These are phyloP conservation scores for Coix lacrymajobi DNA, from an alignment of 176 grass and related monocot genomes.

Conservation along the genomic window DNA sequence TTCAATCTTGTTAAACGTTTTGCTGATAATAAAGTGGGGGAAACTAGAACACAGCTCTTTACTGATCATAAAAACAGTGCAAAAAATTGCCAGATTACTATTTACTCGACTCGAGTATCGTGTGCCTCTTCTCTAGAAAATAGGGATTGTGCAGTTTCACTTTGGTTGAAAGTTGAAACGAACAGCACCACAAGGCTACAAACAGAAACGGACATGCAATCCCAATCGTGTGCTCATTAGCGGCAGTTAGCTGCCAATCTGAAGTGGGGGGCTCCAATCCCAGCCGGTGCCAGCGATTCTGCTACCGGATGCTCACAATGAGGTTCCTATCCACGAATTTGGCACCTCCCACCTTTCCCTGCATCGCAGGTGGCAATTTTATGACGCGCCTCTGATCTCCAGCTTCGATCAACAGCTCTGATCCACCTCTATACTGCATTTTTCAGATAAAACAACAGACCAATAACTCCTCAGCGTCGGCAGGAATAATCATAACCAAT, in stretches of 20 bases:
- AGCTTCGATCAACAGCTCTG: conserved; percentile 73
- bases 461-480: background rate
- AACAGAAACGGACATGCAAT: background rate
- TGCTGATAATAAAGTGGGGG: no score
- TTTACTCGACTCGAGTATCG: background rate
- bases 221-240: background rate
- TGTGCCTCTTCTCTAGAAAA: background rate
- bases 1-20: background rate
- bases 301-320: conserved; percentile 54
- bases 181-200: background rate
- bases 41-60: background rate
- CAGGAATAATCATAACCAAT: background rate
- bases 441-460: conserved; percentile 9
- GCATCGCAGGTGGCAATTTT: conserved; percentile 61
- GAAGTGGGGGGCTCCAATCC: background rate
- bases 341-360: conserved; percentile 62
- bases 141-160: background rate
- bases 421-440: conserved; percentile 85
- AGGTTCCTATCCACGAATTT: conserved; percentile 81
- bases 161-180: background rate
- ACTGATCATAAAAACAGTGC: background rate
- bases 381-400: conserved; percentile 87
- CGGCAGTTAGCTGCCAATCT: background rate
- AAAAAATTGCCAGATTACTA: background rate
- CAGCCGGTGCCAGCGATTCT: background rate